Percentiles rank a stretch among this genome's conserved stretches.
Evolutionary conservation across 495 filamentous ascomycete species (phyloP).

Genomic region (Podospora didyma): DNA sequence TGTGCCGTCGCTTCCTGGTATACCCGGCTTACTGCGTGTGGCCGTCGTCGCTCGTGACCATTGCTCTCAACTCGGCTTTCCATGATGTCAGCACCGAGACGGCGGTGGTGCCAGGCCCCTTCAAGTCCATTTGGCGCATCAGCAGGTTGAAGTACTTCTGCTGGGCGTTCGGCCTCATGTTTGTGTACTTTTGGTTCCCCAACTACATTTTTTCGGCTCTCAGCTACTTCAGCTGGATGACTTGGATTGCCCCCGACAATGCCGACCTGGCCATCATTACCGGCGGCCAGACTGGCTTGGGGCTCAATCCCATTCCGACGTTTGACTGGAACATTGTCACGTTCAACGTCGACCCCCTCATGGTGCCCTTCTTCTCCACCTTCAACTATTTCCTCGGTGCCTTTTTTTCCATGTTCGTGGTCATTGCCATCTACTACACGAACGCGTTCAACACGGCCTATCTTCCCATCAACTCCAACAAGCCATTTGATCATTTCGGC

Average conservation of each 20-base stretch:
- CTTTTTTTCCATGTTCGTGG: conserved; percentile 25
- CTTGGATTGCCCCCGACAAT: conserved; percentile 40
- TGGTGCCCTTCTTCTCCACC: conserved; percentile 42
- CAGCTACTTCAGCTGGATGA: conserved; percentile 39
- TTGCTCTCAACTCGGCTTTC: conserved; percentile 42
- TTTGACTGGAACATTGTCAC: conserved; percentile 41
- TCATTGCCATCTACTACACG: conserved; percentile 33
- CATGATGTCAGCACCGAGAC: conserved; percentile 30
- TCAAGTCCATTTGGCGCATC: conserved; percentile 29
- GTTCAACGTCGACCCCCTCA: conserved; percentile 33
- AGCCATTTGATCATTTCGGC: conserved; percentile 36
- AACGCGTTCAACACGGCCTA: conserved; percentile 38
- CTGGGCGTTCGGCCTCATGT: conserved; percentile 32
- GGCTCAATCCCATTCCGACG: conserved; percentile 37
- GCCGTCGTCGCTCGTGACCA: conserved; percentile 40
- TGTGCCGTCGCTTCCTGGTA: conserved; percentile 55
- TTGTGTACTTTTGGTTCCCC: conserved; percentile 43
- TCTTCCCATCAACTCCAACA: conserved; percentile 37
- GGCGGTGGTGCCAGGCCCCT: conserved; percentile 26
- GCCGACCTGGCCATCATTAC: conserved; percentile 25
- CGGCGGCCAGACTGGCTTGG: conserved; percentile 30
- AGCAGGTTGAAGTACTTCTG: conserved; percentile 35
- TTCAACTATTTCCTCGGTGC: conserved; percentile 37
- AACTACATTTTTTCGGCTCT: conserved; percentile 39
- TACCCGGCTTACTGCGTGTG: conserved; percentile 43